Evolutionary conservation across 192 early-diverging fungal genomes (phyloP).

Genomic region (Coemansia erecta): DNA sequence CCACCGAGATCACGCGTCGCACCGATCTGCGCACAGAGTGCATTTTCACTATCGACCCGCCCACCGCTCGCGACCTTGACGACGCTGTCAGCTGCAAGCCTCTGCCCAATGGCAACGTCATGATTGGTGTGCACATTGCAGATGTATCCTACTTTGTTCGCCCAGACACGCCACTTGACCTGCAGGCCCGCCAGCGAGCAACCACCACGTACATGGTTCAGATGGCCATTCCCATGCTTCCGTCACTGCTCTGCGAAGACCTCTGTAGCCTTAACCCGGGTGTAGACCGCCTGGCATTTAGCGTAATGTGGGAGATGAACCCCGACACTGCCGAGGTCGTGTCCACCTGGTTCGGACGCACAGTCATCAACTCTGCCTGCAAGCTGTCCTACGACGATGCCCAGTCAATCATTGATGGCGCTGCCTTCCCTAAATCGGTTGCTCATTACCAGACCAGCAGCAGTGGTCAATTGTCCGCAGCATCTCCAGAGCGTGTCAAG

Average conservation of each 20-base stretch:
- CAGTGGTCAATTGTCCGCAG: conserved; percentile 12
- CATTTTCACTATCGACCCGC: conserved; percentile 89
- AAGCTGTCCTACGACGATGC: conserved; percentile 96
- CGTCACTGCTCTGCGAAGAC: conserved; percentile 75
- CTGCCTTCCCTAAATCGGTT: conserved; percentile 4
- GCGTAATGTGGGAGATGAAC: conserved; percentile 60
- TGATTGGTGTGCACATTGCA: conserved; percentile 83
- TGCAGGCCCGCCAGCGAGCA: conserved; percentile 77
- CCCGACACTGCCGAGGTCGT: conserved; percentile 61
- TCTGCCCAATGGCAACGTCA: conserved; percentile 43
- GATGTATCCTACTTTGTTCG: conserved; percentile 95
- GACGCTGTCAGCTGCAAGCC: conserved; percentile 48
- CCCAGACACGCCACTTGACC: conserved; percentile 75
- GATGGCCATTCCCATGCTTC: conserved; percentile 92
- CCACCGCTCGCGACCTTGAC: conserved; percentile 51
- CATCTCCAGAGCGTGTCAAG: conserved; percentile 13
- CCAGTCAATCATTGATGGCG: conserved; percentile 71
- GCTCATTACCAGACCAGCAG: conserved; percentile 16
- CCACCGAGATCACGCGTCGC: conserved; percentile 63
- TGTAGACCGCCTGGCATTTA: conserved; percentile 90
- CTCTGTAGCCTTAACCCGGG: conserved; percentile 83
- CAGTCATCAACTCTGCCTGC: conserved; percentile 85
- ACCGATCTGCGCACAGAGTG: conserved; percentile 69
- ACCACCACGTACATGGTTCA: conserved; percentile 96
- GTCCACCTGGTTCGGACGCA: conserved; percentile 82